Evolutionary conservation across 2,329 filamentous ascomycete genomes (phyloP), one percentile per base, ranked within the genome.

Genomic region (Fusarium sp.): DNA sequence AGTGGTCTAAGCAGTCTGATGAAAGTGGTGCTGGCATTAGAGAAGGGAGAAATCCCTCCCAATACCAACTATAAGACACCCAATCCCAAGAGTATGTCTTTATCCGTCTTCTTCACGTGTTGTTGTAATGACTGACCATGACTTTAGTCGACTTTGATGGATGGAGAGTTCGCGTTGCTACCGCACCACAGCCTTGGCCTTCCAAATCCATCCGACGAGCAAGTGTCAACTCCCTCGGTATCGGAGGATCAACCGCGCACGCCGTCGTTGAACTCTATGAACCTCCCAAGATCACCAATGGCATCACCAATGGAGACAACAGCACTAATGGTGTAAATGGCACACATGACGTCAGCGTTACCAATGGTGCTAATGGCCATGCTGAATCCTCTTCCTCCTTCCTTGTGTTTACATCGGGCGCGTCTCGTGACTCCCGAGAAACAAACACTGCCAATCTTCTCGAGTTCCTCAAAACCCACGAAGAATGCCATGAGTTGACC

Each of bases 211-310:
- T 75, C 13, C 72, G 69, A 29, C 67, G 76, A 27, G 75, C 70
- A 25, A 77, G 75, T 22, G 69, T 84, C 20, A 74, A 74, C 45
- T 74, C 72, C 3, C 70, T 84, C 58, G 83, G 83, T 3, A 84
- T 82, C 25, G 83, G 83, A 18, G 84, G 83, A 41, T 80, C 80
- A 18, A 85, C 84, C 62, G 80, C 79, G 0, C 83, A 85, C 62
- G 75, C 77, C 6, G 80, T 85, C 16, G 64, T 85, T 49, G 77
- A 80, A 52, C 70, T 70, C 11, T 73, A 74, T 16, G 51, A 72
- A 5, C 58, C 71, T 1, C 54, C 60, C 22, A 51, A 59, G 25
- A 2, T 59, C 6, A 51, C 58, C 6, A 63, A 65, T 8, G 46
- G 46, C 1, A 25, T 27, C 6, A 11, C 25, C 22, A 46, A 69